phyloP scores from a whole-genome alignment of 257 asterid genomes.

The Echites panduratus region DNA sequence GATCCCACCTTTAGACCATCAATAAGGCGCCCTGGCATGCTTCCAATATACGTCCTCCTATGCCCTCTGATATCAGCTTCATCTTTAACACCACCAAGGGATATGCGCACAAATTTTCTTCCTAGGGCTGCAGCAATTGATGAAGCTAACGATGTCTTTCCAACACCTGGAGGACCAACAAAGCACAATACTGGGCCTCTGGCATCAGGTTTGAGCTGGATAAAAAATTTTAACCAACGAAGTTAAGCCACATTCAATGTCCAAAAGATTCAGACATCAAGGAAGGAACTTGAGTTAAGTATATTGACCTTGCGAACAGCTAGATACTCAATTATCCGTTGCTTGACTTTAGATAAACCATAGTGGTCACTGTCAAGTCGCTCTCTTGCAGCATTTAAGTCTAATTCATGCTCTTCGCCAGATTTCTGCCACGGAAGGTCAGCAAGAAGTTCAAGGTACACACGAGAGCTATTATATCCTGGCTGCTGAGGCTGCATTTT shows the following conservation, averaged over 20 bases:
- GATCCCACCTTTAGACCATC: conserved; percentile 88
- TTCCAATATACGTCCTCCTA: conserved; percentile 93
- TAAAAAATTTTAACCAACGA: conserved; percentile 15
- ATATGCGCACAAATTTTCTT: conserved; percentile 90
- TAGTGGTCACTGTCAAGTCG: conserved; percentile 89
- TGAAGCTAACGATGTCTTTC: conserved; percentile 97
- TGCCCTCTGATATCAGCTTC: conserved; percentile 99
- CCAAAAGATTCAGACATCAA: conserved; percentile 12
- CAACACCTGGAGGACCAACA: conserved; percentile 99
- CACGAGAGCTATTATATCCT: conserved; percentile 91
- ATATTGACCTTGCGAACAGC: conserved; percentile 92
- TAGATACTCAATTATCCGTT: conserved; percentile 91
- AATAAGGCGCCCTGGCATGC: conserved; percentile 99
- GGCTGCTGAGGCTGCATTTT: conserved; percentile 99
- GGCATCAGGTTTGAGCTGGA: conserved; percentile 98
- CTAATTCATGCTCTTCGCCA: conserved; percentile 73
- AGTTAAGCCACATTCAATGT: conserved; percentile 13
- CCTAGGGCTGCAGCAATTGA: conserved; percentile 96
- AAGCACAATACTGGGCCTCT: conserved; percentile 97
- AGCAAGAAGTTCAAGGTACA: conserved; percentile 93
- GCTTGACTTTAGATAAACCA: conserved; percentile 91
- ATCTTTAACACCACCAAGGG: conserved; percentile 97
- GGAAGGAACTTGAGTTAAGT: conserved; percentile 10
- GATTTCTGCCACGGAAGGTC: conserved; percentile 96
- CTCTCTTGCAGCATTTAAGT: conserved; percentile 83